Conservation (phyloP, 352 stramenopile species). For the Aphanomyces astaci region DNA sequence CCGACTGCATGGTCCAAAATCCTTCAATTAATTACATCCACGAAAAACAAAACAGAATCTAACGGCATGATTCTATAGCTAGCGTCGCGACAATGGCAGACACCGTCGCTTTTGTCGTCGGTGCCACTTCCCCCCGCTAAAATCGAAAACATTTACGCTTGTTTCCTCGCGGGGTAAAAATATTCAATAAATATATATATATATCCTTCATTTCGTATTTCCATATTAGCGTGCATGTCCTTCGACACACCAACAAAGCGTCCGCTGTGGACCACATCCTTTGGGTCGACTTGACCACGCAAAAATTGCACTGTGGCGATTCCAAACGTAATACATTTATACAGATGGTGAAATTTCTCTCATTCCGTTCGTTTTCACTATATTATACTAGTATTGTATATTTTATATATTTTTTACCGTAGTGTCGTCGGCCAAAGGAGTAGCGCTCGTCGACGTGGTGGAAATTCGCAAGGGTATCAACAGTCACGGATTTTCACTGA, state of each 20-base stretch:
- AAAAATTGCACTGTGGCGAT: not conserved
- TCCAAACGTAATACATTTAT: too few relatives aligned
- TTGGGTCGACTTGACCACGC: not conserved
- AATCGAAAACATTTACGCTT: not conserved
- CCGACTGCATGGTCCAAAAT: not conserved
- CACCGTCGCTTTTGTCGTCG: not conserved
- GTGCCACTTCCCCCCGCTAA: not conserved
- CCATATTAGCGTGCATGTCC: conserved; percentile 5
- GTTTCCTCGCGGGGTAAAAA: not conserved
- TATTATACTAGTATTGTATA: too few relatives aligned
- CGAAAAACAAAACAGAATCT: not conserved
- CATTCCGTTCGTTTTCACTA: too few relatives aligned
- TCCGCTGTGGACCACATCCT: not conserved
- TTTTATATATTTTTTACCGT: too few relatives aligned
- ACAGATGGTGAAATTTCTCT: too few relatives aligned
- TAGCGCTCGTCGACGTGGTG: not conserved
- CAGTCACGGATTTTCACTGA: not conserved
- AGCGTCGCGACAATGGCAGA: not conserved
- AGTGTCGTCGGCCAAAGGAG: not conserved
- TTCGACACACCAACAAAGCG: not conserved
- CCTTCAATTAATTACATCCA: too few relatives aligned
- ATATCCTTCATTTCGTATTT: too few relatives aligned
- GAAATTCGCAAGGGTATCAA: conserved; percentile 14
- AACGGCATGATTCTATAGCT: not conserved
- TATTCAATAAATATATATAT: too few relatives aligned